Base-by-base conservation (phyloP, 352 stramenopile species). In the Phytophthora citrophthora region DNA sequence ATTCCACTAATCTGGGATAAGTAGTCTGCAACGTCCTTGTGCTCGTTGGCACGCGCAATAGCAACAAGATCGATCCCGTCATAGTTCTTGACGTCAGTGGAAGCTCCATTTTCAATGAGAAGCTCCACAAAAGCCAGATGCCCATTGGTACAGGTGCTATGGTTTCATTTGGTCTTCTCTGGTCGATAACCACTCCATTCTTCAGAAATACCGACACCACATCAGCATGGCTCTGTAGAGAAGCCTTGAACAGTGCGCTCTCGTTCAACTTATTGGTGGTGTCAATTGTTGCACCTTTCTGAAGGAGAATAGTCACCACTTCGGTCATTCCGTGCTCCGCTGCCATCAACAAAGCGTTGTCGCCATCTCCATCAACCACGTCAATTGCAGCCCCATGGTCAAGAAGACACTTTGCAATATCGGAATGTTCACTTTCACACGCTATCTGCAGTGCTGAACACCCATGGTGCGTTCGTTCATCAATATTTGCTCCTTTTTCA, bases 11-110 rank as follows among this genome's bases (percentile, higher is more conserved):
- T 32, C 7, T 32, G 29, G 8, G 11, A 41, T 24, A 58, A n/a
- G 47, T 53, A 67, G 16, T 49, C 27, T 7, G 12, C 51, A 15
- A 62, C 18, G 10, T 55, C 44, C n/a, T 45, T 7, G 16, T 62
- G 43, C 7, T 36, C 36, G 9, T 49, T 43, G 2, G 36, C 41
- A 36, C 16, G 38, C 16, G 50, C 41, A 11, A 29, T 31, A 13
- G 20, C 5, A 15, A 60, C 24, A 9, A 20, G n/a, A 20, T 50
- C 40, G 40, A 54, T 36, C 16, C 10, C 20, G 12, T 39, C 29
- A 34, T 10, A 4, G 29, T 34, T 34, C 29, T 34, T 16, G 5
- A 52, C 32, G 23, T 40, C 18, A 41, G 15, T 52, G 3, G 20
- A 23, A 5, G 47, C 41, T 12, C 39, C 49, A 3, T 40, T 36